Conservation (phyloP, 2,329 filamentous ascomycete genomes). For the Verticillium dahliae region DNA sequence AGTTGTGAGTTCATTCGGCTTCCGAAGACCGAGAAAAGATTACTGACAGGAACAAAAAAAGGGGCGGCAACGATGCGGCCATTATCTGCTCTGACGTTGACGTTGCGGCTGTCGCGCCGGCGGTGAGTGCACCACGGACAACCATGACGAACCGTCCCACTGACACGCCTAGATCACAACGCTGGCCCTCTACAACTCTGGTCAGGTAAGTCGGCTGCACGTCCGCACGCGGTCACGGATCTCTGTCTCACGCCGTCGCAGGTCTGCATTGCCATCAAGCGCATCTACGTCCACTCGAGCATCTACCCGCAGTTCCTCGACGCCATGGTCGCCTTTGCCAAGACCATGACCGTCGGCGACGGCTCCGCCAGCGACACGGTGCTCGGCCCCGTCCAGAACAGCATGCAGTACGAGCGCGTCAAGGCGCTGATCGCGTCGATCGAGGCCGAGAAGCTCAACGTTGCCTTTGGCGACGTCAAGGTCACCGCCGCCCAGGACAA, state of each 20-base stretch:
- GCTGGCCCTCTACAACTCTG: slow-evolving; percentile 1
- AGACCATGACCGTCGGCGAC: slow-evolving; percentile 9
- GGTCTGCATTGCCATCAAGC: slow-evolving; percentile 45
- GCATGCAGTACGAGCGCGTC: slow-evolving; percentile 51
- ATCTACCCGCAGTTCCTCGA: slow-evolving; percentile 33
- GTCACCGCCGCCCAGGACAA: slow-evolving; percentile 5
- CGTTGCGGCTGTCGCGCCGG: slow-evolving; percentile 21
- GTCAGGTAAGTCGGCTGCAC: not conserved
- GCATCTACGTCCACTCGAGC: slow-evolving; percentile 46
- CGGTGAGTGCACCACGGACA: slow-evolving; percentile 22
- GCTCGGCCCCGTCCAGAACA: slow-evolving; percentile 58
- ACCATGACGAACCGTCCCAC: not conserved
- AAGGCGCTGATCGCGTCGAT: slow-evolving; percentile 10
- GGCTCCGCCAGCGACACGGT: slow-evolving; percentile 7
- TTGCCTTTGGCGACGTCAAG: slow-evolving; percentile 2
- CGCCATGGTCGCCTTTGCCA: slow-evolving; percentile 8
- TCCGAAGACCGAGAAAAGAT: not conserved
- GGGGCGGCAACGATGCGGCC: slow-evolving; percentile 53
- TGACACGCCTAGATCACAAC: not conserved
- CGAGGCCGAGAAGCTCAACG: slow-evolving; percentile 10
- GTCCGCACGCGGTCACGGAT: no score
- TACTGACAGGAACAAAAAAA: not conserved
- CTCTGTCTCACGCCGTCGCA: slow-evolving; percentile 23
- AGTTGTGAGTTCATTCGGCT: slow-evolving; percentile 30
- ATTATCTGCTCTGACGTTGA: slow-evolving; percentile 53